These are phyloP conservation scores for Somion occarium DNA, from an alignment of 1,284 basidiomycete genomes.

Conservation along the genomic window DNA sequence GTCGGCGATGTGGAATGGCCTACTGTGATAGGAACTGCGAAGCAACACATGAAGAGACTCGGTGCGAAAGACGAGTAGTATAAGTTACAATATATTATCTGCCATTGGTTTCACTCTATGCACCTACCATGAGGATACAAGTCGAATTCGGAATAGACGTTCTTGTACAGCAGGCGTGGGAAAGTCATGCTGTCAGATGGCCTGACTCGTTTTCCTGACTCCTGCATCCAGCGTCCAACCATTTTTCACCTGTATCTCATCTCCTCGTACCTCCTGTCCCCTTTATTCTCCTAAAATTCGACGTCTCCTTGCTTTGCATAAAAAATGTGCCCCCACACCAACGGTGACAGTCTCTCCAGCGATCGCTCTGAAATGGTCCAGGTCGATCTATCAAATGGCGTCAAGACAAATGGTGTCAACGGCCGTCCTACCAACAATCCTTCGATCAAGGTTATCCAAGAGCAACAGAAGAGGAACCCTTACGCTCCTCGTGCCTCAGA, in stretches of 20 bases:
- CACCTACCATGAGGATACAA: not conserved
- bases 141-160: not conserved
- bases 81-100: constrained; percentile 17
- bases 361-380: constrained; percentile 62
- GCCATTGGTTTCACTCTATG: not conserved
- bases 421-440: constrained; percentile 34
- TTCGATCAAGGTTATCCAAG: constrained; percentile 9
- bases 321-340: constrained; percentile 66
- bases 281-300: constrained; percentile 6
- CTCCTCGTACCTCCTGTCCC: constrained; percentile 9
- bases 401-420: constrained; percentile 33
- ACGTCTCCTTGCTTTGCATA: constrained; percentile 11
- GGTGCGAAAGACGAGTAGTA: constrained; percentile 53
- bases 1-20: constrained; percentile 51
- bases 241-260: not conserved
- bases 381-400: constrained; percentile 42
- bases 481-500: constrained; percentile 88
- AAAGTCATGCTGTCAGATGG: not conserved
- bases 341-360: constrained; percentile 42
- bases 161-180: constrained; percentile 3
- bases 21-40: constrained; percentile 58
- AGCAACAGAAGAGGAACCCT: constrained; percentile 59
- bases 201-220: constrained; percentile 5
- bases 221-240: not conserved
- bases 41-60: constrained; percentile 53